Base-by-base conservation (phyloP, 176 grass and related monocot species). In the Oryza glumipatula region DNA sequence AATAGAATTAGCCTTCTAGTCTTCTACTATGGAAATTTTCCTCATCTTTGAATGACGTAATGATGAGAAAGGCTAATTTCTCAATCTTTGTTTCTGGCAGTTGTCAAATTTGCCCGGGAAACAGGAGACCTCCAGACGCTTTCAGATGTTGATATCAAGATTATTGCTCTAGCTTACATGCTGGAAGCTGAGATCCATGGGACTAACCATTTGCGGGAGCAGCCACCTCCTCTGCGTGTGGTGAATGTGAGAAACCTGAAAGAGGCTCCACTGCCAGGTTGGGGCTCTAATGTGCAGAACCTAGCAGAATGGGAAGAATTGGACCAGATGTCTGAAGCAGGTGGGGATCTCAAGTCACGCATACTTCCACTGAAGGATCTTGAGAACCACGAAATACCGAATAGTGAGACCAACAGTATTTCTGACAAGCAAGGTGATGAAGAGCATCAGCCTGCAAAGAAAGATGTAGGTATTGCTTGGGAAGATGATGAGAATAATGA, bases 101-200 rank as follows among this genome's bases (percentile, higher is more conserved):
- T 94, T 79, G 80, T 92, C 32, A 99, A 86, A n/a, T 99, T 99
- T 70, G 89, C 96, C 8, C 90, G 88, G 67, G 96, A 99, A 88
- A 99, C 96, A 11, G 96, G 96, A 46, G 96, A 99, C 70, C 86
- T 99, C 19, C 96, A 96, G 44, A 94, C 94, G 2, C 92, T 99
- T 68, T 99, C 96, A 74, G 96, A 96, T 67, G 96, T 99, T 56
- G 96, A 99, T 49, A 95, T 96, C 78, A 99, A 99, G 84, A 76
- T 99, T 11, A 94, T 99, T 65, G 94, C 96, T 83, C 49, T 99
- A 52, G 87, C 96, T 58, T 99, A 99, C 81, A 99, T 96, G 96
- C 78, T 99, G 65, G 96, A 99, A 82, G 79, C 94, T 28, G 89
- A 99, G 83, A 76, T 89, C 56, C 94, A 96, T 65, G 94, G 96